Conservation (phyloP, 73 alveolate species). For the Symbiodinium natans region DNA sequence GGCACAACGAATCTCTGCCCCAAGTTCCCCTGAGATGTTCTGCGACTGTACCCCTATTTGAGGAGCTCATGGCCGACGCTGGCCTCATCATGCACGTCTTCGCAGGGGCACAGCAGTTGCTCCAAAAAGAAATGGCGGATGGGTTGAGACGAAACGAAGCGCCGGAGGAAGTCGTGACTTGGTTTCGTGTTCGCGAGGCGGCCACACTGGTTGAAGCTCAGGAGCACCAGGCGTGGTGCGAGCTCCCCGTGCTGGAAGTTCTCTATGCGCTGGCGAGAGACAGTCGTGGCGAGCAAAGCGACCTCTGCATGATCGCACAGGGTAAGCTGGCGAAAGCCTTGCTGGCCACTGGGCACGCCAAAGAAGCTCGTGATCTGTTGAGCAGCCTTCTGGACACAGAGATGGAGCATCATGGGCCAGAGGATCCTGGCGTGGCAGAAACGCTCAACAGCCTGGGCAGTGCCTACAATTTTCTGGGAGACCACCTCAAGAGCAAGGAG, state of each 20-base stretch:
- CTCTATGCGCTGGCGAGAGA: neutral
- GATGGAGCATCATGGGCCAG: neutral
- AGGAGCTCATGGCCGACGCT: neutral
- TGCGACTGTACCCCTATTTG: neutral
- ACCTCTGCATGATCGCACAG: neutral
- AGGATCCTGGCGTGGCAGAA: neutral
- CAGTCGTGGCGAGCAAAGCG: neutral
- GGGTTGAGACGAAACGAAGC: neutral
- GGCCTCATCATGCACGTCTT: neutral
- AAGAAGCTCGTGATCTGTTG: neutral
- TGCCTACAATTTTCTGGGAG: neutral
- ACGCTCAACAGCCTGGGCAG: neutral
- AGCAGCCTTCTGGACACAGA: neutral
- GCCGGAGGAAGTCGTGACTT: neutral
- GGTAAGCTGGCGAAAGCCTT: neutral
- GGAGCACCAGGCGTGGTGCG: slow-evolving; percentile 41
- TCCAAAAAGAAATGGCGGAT: too few species aligned
- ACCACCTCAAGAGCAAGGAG: neutral
- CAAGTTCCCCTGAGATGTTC: too few species aligned
- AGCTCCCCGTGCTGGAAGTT: slow-evolving; percentile 2
- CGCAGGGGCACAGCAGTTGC: neutral
- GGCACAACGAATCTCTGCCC: too few species aligned
- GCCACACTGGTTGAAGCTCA: slow-evolving; percentile 3
- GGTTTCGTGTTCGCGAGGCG: neutral
- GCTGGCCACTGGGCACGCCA: neutral